These are phyloP conservation scores for Castanea mollissima DNA, from an alignment of 306 rosid species.

Conservation along the genomic window DNA sequence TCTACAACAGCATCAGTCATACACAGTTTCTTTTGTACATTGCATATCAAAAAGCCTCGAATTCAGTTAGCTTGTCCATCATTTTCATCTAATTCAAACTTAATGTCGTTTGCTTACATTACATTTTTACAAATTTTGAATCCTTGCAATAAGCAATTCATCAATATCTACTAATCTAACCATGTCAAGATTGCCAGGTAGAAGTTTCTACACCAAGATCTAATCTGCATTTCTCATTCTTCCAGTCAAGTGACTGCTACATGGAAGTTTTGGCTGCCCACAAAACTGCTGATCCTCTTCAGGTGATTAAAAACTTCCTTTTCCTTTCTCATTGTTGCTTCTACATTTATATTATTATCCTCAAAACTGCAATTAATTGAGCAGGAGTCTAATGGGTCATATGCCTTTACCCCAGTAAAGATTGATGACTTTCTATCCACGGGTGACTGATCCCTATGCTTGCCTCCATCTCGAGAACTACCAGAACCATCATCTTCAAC, in stretches of 20 bases:
- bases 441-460: constrained; percentile 4
- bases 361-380: constrained; percentile 12
- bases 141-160: constrained; percentile 14
- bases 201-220: not conserved
- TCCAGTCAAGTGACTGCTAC: constrained; percentile 17
- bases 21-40: constrained; percentile 1
- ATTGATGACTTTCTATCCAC: constrained; percentile 14
- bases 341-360: constrained; percentile 6
- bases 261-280: constrained; percentile 35
- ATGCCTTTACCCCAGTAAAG: constrained; percentile 14
- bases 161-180: constrained; percentile 5
- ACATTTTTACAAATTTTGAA: constrained; percentile 15
- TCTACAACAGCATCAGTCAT: not conserved
- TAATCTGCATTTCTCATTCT: constrained; percentile 31
- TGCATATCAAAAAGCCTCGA: constrained; percentile 11
- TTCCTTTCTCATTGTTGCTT: constrained; percentile 32
- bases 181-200: constrained; percentile 8
- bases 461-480: constrained; percentile 2
- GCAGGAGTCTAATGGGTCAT: constrained; percentile 10
- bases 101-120: constrained; percentile 24
- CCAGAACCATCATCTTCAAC: constrained; percentile 17
- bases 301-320: constrained; percentile 33
- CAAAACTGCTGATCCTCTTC: constrained; percentile 20
- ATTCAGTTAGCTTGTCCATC: constrained; percentile 14
- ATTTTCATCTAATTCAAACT: constrained; percentile 6